A percentile compares a stretch with the other conserved stretches of the same genome.
phyloP scores from a whole-genome alignment of 352 stramenopile species.

The Blastocystis sp. region DNA sequence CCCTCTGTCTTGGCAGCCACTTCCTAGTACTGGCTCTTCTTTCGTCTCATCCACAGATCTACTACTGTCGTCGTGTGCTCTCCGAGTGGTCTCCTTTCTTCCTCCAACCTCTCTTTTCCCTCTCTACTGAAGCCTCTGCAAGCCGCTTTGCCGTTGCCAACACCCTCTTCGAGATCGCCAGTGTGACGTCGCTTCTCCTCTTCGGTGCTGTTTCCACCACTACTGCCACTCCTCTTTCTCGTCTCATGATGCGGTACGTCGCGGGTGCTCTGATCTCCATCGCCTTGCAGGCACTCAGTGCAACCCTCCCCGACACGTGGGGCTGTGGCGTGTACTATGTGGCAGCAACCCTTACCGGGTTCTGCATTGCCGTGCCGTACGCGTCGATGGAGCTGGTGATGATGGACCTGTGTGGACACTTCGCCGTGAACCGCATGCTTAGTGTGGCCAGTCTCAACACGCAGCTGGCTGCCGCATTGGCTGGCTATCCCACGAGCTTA shows the following conservation, averaged over 20 bases:
- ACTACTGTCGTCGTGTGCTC: conserved; percentile 30
- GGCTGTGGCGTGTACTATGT: background rate
- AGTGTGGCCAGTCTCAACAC: conserved; percentile 9
- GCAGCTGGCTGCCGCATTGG: conserved; percentile 11
- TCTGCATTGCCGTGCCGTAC: conserved; percentile 40
- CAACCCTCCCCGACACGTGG: too few species aligned
- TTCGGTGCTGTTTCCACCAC: conserved; percentile 6
- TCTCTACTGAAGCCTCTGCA: background rate
- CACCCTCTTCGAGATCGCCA: conserved; percentile 6
- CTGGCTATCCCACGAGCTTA: conserved; percentile 12
- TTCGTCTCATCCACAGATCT: conserved; percentile 7
- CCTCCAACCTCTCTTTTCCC: background rate
- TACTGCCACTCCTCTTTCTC: background rate
- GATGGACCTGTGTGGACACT: background rate
- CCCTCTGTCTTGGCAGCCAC: background rate
- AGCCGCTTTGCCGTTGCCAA: background rate
- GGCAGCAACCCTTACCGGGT: background rate
- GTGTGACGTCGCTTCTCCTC: conserved; percentile 5
- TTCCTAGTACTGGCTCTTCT: conserved; percentile 2
- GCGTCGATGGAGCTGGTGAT: conserved; percentile 18
- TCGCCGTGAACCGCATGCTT: conserved; percentile 6
- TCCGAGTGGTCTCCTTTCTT: conserved; percentile 34
- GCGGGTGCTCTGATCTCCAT: background rate
- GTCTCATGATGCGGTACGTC: background rate
- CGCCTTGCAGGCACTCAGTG: background rate